Evolutionary conservation across 2,329 filamentous ascomycete species (phyloP), one percentile per base, ranked within the genome.

Genomic region (Mycosphaerella sp.): DNA sequence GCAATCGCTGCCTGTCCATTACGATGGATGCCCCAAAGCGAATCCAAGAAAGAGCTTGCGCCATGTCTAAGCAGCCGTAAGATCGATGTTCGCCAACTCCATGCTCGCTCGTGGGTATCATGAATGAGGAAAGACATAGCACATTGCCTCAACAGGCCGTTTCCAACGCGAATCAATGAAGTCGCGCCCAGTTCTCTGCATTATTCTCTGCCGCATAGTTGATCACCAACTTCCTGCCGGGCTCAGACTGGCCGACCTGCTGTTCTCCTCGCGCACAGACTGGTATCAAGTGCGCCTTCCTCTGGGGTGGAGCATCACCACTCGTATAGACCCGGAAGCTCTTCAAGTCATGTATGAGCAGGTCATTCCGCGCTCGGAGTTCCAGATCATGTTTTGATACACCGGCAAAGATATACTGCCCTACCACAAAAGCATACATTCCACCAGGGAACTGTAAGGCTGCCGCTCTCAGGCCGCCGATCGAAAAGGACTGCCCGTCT

Each of bases 361-460:
- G 23, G 21, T 45, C 38, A 31, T 51, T 45, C 2, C 41, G 41
- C 7, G 48, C 48, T 9, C 58, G 48, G 12, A 55, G 29, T 36
- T 60, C 54, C 23, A 60, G 51, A 26, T 60, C 58, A 12, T 53
- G 36, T 17, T 42, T 56, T n/a, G 49, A 50, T 7, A 51, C 53
- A 2, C 58, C 60, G 6, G 58, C 56, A 32, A 62, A 62, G 23
- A 60, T 51, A 43, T 60, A 56, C 47, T 56, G 46, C 11, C 58
- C 60, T 29, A 62, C 57, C 5, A 60, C 58, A 40, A 62, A 62
- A 1, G 60, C 60, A 23, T 60, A 51, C 14, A 49, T 59, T 11
- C 56, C 54, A 7, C 53, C 54, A 1, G 47, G 48, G 38, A 60
- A 50, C 42, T 62, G 58, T 17, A 60, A 32, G 3, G 53, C 60